A percentile compares a stretch with the other conserved stretches of the same genome.
phyloP scores from a whole-genome alignment of 1,284 basidiomycete genomes.

The Spongispora temasekensis region DNA sequence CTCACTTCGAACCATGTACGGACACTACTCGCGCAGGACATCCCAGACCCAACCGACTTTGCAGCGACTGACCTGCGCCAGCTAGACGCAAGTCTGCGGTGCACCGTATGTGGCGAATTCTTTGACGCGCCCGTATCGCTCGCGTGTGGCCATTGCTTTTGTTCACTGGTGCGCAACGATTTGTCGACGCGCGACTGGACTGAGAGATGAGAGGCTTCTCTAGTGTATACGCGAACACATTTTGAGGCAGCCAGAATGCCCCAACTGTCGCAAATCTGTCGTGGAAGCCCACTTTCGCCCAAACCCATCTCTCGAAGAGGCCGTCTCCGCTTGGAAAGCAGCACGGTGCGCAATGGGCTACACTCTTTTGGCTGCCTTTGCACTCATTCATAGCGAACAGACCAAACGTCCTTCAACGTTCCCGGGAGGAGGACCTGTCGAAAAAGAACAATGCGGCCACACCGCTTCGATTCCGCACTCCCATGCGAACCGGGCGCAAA shows the following conservation, averaged over 20 bases:
- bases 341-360: slow-evolving; percentile 50
- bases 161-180: slow-evolving; percentile 59
- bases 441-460: slow-evolving; percentile 23
- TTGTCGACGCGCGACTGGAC: background rate
- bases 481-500: slow-evolving; percentile 22
- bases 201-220: slow-evolving; percentile 5
- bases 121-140: slow-evolving; percentile 71
- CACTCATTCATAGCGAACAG: slow-evolving; percentile 30
- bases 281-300: slow-evolving; percentile 60
- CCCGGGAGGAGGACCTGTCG: slow-evolving; percentile 32
- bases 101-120: slow-evolving; percentile 70
- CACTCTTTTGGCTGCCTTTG: background rate
- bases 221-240: slow-evolving; percentile 69
- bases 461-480: slow-evolving; percentile 16
- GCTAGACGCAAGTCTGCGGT: slow-evolving; percentile 66
- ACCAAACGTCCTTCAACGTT: slow-evolving; percentile 42
- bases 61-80: slow-evolving; percentile 55
- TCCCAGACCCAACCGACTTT: slow-evolving; percentile 73
- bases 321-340: slow-evolving; percentile 59
- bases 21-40: slow-evolving; percentile 37
- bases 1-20: slow-evolving; percentile 34
- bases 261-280: slow-evolving; percentile 57
- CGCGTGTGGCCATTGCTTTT: slow-evolving; percentile 74
- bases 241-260: slow-evolving; percentile 59
- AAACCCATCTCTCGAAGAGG: slow-evolving; percentile 61